Evolutionary conservation across 192 early-diverging fungal genomes (phyloP), one percentile per base, ranked within the genome.

Genomic region (Gigaspora rosea): DNA sequence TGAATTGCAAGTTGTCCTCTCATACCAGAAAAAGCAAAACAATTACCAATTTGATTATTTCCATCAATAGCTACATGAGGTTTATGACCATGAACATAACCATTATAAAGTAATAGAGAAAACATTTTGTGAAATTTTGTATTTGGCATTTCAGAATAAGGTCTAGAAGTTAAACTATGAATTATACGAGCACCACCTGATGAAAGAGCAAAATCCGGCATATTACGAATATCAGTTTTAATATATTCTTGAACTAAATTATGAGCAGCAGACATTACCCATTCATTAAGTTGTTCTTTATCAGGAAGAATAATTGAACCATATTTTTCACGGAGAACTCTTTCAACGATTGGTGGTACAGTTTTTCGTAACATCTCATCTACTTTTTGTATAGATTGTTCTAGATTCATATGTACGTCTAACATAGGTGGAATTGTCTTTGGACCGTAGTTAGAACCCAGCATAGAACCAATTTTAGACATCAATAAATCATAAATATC

Each of bases 1-100:
- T 83, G 86, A 13, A 94, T 85, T 0, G 85, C 91, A 22, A 94
- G 69, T 49, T 88, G 86, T 0, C 92, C 92, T 8, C 78, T 33
- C 46, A 81, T 80, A 12, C 91, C 90, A 3, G 76, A 78, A 88
- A 94, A 91, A 0, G 90, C 83, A 91, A 91, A 94, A 77, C 92
- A 94, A 76, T 91, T 84, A 36, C 92, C 52, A 18, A 56, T 18
- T 15, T 13, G 18, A 56, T 56, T 56, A 15, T 56, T n/a, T 18
- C 52, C 52, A 56, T 13, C 18, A 11, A 56, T 56, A 18, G 52
- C 9, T 5, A 56, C 18, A 41, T 41, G 41, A 41, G 52, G 12
- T 56, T 56, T 91, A 9, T 65, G 32, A 11, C 32, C 63, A 15
- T 27, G 32, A 4, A 65, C 8, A 9, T 33, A 22, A 8, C 63